These are phyloP conservation scores for Alternaria metachromatica DNA, from an alignment of 2,329 filamentous ascomycete genomes.

Conservation along the genomic window DNA sequence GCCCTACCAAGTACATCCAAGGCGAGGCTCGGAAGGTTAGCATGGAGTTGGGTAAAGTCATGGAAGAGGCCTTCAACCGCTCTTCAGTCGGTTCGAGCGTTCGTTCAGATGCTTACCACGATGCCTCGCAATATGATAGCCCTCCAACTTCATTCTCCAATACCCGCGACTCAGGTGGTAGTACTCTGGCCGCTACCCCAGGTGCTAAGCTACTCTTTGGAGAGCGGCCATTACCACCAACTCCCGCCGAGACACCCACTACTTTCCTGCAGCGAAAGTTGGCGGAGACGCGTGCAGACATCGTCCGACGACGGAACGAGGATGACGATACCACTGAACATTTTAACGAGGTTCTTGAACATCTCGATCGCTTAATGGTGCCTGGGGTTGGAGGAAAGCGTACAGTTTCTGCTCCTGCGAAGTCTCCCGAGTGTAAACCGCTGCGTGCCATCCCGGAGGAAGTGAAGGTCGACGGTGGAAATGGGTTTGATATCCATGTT, in stretches of 20 bases:
- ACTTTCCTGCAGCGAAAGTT: constrained; percentile 63
- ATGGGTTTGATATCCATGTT: constrained; percentile 36
- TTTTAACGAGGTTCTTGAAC: constrained; percentile 65
- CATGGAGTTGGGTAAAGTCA: constrained; percentile 83
- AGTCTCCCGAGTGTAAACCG: constrained; percentile 40
- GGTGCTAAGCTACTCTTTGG: constrained; percentile 38
- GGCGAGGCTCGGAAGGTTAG: constrained; percentile 87
- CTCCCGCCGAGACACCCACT: constrained; percentile 57
- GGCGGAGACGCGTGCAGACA: constrained; percentile 63
- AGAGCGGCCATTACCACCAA: constrained; percentile 54
- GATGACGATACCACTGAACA: constrained; percentile 57
- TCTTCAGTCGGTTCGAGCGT: constrained; percentile 62
- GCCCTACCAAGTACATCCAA: constrained; percentile 63
- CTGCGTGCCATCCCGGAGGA: constrained; percentile 63
- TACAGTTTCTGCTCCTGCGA: constrained; percentile 54
- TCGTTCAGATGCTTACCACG: constrained; percentile 37
- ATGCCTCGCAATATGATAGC: constrained; percentile 55
- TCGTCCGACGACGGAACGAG: constrained; percentile 60
- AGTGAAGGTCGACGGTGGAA: constrained; percentile 46
- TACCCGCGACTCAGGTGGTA: constrained; percentile 42
- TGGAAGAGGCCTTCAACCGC: constrained; percentile 89
- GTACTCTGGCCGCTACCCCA: constrained; percentile 37
- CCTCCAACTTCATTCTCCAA: constrained; percentile 60
- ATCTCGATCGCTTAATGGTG: constrained; percentile 64
- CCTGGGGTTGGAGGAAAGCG: constrained; percentile 51